Evolutionary conservation across 2,329 filamentous ascomycete species (phyloP).

Genomic region (Penicillium italicum): DNA sequence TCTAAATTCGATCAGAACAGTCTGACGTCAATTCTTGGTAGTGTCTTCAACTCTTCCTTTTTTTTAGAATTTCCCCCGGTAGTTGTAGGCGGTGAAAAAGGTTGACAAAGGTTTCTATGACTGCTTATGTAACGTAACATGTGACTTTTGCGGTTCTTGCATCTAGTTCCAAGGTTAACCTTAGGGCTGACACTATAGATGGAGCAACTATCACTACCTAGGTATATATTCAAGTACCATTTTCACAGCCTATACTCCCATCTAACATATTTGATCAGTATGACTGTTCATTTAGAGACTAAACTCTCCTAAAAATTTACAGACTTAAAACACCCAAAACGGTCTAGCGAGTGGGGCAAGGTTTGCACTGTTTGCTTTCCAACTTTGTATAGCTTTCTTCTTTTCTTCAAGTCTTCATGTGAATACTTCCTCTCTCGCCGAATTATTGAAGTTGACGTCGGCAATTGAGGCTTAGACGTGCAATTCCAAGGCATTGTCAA

Average conservation of each 20-base stretch:
- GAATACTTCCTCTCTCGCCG: background rate
- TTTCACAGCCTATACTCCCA: background rate
- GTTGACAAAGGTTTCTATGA: no score
- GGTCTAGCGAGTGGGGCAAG: background rate
- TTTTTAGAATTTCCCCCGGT: no score
- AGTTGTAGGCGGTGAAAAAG: no score
- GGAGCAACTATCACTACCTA: background rate
- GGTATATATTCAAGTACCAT: background rate
- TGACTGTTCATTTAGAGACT: background rate
- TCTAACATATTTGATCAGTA: background rate
- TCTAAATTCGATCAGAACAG: no score
- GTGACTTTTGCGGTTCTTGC: no score
- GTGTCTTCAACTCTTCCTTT: no score
- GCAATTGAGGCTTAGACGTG: no score
- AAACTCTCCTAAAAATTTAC: background rate
- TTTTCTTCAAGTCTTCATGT: background rate
- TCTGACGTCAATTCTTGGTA: no score
- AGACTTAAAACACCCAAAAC: background rate
- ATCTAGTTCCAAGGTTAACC: no score
- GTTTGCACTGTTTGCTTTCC: constrained; percentile 5
- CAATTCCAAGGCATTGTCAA: background rate
- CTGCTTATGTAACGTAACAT: no score
- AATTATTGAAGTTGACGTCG: background rate
- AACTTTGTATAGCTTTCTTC: constrained; percentile 8
- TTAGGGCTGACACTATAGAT: background rate